phyloP scores from a whole-genome alignment of 495 filamentous ascomycete genomes.

The Recurvomyces mirabilis region DNA sequence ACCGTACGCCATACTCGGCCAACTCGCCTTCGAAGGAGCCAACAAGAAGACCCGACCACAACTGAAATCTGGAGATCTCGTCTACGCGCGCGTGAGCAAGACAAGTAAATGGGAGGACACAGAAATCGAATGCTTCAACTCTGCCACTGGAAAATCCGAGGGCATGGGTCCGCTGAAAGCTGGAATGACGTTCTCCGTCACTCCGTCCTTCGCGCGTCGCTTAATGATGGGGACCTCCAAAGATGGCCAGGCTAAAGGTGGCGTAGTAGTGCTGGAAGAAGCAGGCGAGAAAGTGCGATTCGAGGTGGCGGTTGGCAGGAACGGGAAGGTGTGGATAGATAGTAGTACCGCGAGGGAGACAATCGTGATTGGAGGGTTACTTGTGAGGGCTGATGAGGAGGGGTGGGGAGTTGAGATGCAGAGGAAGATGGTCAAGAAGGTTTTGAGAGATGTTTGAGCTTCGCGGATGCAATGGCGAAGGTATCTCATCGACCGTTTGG shows the following conservation, averaged over 20 bases:
- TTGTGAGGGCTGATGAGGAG: slow-evolving; percentile 62
- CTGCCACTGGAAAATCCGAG: slow-evolving; percentile 76
- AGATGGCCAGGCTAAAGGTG: slow-evolving; percentile 39
- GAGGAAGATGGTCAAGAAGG: slow-evolving; percentile 62
- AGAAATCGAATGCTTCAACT: slow-evolving; percentile 79
- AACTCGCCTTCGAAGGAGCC: slow-evolving; percentile 81
- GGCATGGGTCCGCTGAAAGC: slow-evolving; percentile 76
- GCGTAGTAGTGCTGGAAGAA: slow-evolving; percentile 66
- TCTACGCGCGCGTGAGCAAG: slow-evolving; percentile 72
- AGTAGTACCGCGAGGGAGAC: slow-evolving; percentile 54
- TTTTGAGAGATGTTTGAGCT: slow-evolving; percentile 37
- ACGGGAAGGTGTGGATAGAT: slow-evolving; percentile 86
- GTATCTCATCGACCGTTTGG: too few species aligned
- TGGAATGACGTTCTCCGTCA: slow-evolving; percentile 79
- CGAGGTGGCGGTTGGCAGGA: slow-evolving; percentile 89
- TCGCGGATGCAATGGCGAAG: too few species aligned
- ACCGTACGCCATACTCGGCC: slow-evolving; percentile 62
- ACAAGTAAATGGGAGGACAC: slow-evolving; percentile 74
- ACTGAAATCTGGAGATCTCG: slow-evolving; percentile 58
- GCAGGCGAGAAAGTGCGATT: slow-evolving; percentile 72
- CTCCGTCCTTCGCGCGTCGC: slow-evolving; percentile 66
- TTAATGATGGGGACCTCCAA: slow-evolving; percentile 56
- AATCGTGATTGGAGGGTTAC: slow-evolving; percentile 66
- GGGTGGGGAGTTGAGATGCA: slow-evolving; percentile 60
- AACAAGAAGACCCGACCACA: slow-evolving; percentile 84